Percentiles rank a stretch among this genome's conserved stretches.
phyloP scores from a whole-genome alignment of 108 stramenopile genomes.

The Cyclotella cryptica region DNA sequence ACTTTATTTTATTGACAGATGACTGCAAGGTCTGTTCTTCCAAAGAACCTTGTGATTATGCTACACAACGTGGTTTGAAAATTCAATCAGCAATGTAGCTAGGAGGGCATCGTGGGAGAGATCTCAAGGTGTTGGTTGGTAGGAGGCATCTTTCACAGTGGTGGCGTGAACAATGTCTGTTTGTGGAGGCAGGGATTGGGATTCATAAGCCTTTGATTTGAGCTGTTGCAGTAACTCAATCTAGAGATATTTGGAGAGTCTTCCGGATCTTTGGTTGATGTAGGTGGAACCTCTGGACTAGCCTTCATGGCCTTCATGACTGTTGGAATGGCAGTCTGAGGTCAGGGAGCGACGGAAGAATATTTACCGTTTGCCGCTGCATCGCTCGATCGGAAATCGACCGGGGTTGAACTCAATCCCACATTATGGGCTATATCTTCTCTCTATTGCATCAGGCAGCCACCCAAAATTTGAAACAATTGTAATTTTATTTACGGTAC shows the following conservation, averaged over 20 bases:
- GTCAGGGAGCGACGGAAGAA: no score
- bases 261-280: neutral
- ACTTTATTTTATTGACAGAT: conserved; percentile 19
- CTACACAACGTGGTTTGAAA: conserved; percentile 17
- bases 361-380: no score
- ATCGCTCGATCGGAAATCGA: no score
- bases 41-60: conserved; percentile 22
- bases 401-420: no score
- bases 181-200: neutral
- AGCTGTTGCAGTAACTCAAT: conserved; percentile 18
- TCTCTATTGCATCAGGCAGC: no score
- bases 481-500: no score
- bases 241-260: conserved; percentile 9
- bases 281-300: neutral
- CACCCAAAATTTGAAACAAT: no score
- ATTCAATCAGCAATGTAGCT: conserved; percentile 34
- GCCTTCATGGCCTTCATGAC: neutral
- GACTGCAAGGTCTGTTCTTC: conserved; percentile 21
- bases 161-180: neutral
- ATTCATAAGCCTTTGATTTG: conserved; percentile 11
- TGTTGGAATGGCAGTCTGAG: neutral
- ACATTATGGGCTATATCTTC: no score
- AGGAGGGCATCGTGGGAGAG: conserved; percentile 39
- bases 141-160: neutral
- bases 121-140: conserved; percentile 18